Evolutionary conservation across 148 eudicot genomes (phyloP).

Genomic region (Chenopodium album): DNA sequence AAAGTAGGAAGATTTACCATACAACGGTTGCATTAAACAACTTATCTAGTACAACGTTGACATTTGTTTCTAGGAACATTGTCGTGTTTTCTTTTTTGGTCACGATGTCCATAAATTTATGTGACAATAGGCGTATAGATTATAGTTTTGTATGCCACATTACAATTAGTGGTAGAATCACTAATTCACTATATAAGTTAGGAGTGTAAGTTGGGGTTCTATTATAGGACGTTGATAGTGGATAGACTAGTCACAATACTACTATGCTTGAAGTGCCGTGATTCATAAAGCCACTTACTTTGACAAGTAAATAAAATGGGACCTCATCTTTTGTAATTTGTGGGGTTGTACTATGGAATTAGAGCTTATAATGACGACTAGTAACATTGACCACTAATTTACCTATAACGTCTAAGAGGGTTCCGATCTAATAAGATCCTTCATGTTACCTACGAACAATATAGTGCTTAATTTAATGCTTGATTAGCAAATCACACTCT

Average conservation of each 20-base stretch:
- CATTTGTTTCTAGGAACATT: too few species aligned
- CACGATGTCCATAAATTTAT: too few species aligned
- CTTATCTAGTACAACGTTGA: too few species aligned
- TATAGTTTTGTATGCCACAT: background rate
- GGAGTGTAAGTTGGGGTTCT: background rate
- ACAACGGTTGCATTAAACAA: background rate
- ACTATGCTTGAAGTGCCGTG: conserved; percentile 10
- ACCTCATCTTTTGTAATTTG: background rate
- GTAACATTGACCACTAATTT: background rate
- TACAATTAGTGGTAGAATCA: background rate
- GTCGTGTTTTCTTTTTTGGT: too few species aligned
- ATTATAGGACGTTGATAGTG: conserved; percentile 7
- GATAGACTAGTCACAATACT: conserved; percentile 8
- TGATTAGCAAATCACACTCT: too few species aligned
- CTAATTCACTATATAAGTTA: background rate
- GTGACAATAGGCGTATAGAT: background rate
- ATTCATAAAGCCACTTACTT: conserved; percentile 25
- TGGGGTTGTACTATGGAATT: background rate
- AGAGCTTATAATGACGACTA: background rate
- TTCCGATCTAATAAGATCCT: too few species aligned
- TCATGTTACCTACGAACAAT: too few species aligned
- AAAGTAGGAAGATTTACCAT: too few species aligned
- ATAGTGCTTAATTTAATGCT: too few species aligned
- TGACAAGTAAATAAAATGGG: conserved; percentile 11
- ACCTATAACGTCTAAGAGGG: background rate